These are phyloP conservation scores for Wallacemonas sp. DNA, from an alignment of 208 protist species.

Conservation along the genomic window DNA sequence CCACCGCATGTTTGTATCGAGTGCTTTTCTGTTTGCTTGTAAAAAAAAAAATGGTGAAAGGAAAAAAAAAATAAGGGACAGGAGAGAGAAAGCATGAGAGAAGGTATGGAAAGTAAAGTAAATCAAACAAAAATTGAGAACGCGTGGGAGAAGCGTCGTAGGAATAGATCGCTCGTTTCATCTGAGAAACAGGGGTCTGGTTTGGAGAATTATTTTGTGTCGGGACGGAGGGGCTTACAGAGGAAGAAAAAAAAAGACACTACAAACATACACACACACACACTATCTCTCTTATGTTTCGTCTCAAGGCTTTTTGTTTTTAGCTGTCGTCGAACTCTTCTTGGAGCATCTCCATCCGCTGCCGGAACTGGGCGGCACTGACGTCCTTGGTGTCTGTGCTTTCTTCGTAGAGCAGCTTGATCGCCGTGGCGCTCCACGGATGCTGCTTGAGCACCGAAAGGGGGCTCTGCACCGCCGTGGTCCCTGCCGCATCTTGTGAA, in stretches of 20 bases:
- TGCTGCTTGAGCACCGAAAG: slow-evolving; percentile 21
- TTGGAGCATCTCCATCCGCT: slow-evolving; percentile 39
- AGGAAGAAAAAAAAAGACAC: neutral
- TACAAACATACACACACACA: too few relatives aligned
- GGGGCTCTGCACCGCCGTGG: neutral
- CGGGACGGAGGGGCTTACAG: too few relatives aligned
- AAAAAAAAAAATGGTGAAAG: slow-evolving; percentile 12
- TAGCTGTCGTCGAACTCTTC: slow-evolving; percentile 30
- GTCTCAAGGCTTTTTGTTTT: neutral
- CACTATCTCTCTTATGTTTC: too few relatives aligned
- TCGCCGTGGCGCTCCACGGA: slow-evolving; percentile 32
- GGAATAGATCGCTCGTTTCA: too few relatives aligned
- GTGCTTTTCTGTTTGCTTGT: too few relatives aligned
- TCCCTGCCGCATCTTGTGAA: neutral
- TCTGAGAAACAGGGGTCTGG: too few relatives aligned
- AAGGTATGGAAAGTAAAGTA: too few relatives aligned
- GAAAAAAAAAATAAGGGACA: slow-evolving; percentile 18
- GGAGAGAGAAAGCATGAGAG: neutral
- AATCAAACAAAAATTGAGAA: too few relatives aligned
- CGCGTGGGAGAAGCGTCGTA: too few relatives aligned
- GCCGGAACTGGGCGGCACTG: slow-evolving; percentile 38
- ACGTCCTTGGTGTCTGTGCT: slow-evolving; percentile 38
- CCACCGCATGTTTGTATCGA: slow-evolving; percentile 10
- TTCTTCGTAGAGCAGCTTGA: slow-evolving; percentile 63
- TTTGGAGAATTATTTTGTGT: too few relatives aligned